Base-by-base conservation (phyloP, 1,284 basidiomycete species). In the Fomitiporia mediterranea region DNA sequence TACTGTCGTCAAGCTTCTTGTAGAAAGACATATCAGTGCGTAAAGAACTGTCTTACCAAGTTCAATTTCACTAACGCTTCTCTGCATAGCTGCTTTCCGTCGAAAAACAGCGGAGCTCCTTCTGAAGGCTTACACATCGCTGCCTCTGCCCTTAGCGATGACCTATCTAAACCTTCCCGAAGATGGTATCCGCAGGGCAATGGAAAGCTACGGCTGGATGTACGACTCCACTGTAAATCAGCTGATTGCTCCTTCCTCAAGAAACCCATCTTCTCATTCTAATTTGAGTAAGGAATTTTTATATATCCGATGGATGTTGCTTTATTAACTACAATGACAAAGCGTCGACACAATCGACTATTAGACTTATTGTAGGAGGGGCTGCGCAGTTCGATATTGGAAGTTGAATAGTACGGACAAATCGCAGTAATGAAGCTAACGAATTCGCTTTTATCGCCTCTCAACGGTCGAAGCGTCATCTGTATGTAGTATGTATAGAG, bases 51-150 rank as follows among this genome's bases (percentile, higher is more conserved):
- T n/a, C n/a, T 7, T 43, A 9, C n/a, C 42, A 43, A 23, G 21
- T 23, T 21, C n/a, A 9, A 43, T 1, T 23, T 23, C 21, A 11
- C 21, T 4, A 4, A 23, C 27, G 42, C 13, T 25, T 25, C 11
- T 15, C 51, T 19, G 32, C 11, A 32, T 47, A 78, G 75, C 71
- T 6, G 63, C 69, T 4, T 87, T 86, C 69, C 79, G 83, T 42
- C 64, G 66, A 56, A 74, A 79, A 60, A 82, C 81, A 0, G 76
- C 84, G 60, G 61, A 63, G 0, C 69, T 87, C 7, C 63, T 88
- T 17, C 75, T 79, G 9, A 77, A 73, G 63, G 82, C 82, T n/a
- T 87, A 85, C 68, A 76, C 78, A 0, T 80, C 82, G 2, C 68
- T 89, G 28, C 75, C 80, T 11, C 56, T 82, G 4, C 56, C 73